Conservation (phyloP, 352 stramenopile species). For the Pythium graminicola region DNA sequence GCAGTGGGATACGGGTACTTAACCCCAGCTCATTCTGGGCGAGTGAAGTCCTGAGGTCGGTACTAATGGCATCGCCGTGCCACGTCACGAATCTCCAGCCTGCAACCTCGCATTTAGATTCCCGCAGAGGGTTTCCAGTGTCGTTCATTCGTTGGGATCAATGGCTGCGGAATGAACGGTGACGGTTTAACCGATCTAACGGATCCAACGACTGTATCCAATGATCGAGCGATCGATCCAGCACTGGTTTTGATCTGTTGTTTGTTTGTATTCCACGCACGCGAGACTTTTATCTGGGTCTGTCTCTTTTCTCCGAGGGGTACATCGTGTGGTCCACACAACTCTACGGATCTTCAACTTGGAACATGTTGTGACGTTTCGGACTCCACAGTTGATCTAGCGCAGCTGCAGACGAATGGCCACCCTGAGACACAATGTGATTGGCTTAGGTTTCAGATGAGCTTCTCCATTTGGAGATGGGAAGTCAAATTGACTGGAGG, state of each 20-base stretch:
- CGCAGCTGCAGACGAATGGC: constrained; percentile 20
- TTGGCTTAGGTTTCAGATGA: constrained; percentile 1
- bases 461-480: background rate
- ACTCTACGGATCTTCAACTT: constrained; percentile 16
- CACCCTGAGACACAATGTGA: background rate
- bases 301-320: constrained; percentile 3
- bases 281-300: background rate
- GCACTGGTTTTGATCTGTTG: background rate
- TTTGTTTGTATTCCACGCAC: constrained; percentile 5
- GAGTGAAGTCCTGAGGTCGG: constrained; percentile 28
- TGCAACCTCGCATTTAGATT: constrained; percentile 23
- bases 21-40: constrained; percentile 25
- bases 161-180: background rate
- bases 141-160: constrained; percentile 7
- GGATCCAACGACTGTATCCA: background rate
- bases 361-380: constrained; percentile 6
- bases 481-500: constrained; percentile 15
- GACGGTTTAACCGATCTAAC: constrained; percentile 4
- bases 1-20: constrained; percentile 31
- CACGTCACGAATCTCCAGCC: constrained; percentile 41
- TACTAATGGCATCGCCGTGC: constrained; percentile 38
- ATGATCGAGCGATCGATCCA: background rate
- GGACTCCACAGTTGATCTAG: background rate
- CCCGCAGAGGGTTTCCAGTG: constrained; percentile 4
- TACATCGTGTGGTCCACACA: constrained; percentile 9